These are phyloP conservation scores for Lolium multiflorum DNA, from an alignment of 176 grass and related monocot species.

Conservation along the genomic window DNA sequence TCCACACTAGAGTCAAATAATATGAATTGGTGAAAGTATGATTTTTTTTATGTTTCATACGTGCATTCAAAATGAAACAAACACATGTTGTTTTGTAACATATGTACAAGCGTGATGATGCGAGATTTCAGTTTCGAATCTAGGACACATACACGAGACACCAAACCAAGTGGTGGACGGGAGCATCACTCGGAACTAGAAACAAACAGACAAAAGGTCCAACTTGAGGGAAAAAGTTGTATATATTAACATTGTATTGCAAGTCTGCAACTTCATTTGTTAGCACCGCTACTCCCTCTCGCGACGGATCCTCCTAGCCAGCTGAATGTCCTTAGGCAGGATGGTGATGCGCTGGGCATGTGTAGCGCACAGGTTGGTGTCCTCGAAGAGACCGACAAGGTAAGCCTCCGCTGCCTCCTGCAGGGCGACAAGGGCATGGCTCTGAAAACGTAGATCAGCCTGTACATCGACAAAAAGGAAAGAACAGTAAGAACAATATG, in stretches of 20 bases:
- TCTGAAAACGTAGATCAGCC: conserved; percentile 73
- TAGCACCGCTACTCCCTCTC: conserved; percentile 25
- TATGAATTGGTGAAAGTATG: too few species aligned
- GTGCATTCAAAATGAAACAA: too few species aligned
- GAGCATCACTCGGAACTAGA: neutral
- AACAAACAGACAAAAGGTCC: neutral
- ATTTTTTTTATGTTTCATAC: too few species aligned
- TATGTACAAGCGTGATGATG: too few species aligned
- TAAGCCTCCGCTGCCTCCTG: conserved; percentile 93
- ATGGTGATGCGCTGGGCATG: conserved; percentile 73
- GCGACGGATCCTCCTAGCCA: conserved; percentile 60
- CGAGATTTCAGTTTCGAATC: too few species aligned
- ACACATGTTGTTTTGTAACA: too few species aligned
- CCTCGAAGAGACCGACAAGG: conserved; percentile 78
- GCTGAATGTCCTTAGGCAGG: conserved; percentile 81
- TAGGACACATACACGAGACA: too few species aligned
- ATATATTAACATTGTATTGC: neutral
- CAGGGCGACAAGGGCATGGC: conserved; percentile 70
- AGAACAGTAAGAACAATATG: neutral
- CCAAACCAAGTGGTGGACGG: too few species aligned
- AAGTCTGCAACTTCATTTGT: neutral
- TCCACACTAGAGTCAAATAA: too few species aligned
- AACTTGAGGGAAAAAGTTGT: neutral
- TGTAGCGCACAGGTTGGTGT: conserved; percentile 73
- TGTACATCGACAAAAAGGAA: neutral